Evolutionary conservation across 495 filamentous ascomycete genomes (phyloP).

Genomic region (Parachaetomium inaequale): DNA sequence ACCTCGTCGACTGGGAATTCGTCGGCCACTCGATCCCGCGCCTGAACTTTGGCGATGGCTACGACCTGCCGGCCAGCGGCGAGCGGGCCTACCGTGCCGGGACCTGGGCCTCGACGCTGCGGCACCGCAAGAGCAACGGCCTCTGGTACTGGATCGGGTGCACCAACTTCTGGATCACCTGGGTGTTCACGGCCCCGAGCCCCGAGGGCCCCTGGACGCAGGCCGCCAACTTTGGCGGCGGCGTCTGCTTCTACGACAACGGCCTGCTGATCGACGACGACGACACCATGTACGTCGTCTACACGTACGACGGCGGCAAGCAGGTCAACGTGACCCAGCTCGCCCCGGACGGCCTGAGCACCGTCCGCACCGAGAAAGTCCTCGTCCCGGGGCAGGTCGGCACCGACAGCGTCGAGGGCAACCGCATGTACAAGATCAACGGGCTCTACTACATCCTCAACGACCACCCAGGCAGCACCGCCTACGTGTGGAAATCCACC

Average conservation of each 20-base stretch:
- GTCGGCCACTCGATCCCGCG: slow-evolving; percentile 9
- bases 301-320: slow-evolving; percentile 1
- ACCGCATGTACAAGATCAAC: slow-evolving; percentile 14
- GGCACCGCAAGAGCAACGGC: slow-evolving; percentile 3
- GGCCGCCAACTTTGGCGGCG: not conserved
- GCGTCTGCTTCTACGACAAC: slow-evolving; percentile 8
- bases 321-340: slow-evolving; percentile 10
- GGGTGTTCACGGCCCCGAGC: slow-evolving; percentile 3
- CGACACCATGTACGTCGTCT: slow-evolving; percentile 11
- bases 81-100: slow-evolving; percentile 3
- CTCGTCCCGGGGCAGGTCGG: slow-evolving; percentile 1
- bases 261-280: slow-evolving; percentile 11
- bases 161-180: slow-evolving; percentile 8
- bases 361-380: slow-evolving; percentile 1
- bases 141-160: slow-evolving; percentile 7
- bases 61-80: not conserved
- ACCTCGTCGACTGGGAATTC: slow-evolving; percentile 8
- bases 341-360: slow-evolving; percentile 8
- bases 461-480: slow-evolving; percentile 8
- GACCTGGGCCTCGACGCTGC: slow-evolving; percentile 7
- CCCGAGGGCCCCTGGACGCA: slow-evolving; percentile 8
- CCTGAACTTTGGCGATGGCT: slow-evolving; percentile 9
- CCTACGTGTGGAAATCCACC: slow-evolving; percentile 7
- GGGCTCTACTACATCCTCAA: slow-evolving; percentile 4
- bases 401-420: slow-evolving; percentile 7